A percentile compares a stretch with the other conserved stretches of the same genome.
Conservation (phyloP, 2,329 filamentous ascomycete species). For the Neurospora crassa region DNA sequence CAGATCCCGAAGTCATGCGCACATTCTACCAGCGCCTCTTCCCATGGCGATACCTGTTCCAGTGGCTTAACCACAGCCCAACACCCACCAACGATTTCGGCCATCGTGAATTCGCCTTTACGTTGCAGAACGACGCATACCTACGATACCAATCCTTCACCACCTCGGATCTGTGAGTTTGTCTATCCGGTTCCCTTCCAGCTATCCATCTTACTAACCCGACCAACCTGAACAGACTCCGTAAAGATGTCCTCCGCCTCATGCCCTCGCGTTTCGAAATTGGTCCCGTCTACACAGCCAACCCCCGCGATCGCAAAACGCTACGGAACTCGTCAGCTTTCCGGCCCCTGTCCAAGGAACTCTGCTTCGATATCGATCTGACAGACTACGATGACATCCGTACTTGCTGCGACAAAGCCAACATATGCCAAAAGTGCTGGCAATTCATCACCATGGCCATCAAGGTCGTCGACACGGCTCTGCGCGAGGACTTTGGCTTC, state of each 20-base stretch:
- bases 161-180: constrained; percentile 40
- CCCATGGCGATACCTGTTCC: constrained; percentile 88
- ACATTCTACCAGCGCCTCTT: constrained; percentile 95
- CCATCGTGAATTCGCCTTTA: constrained; percentile 93
- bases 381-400: constrained; percentile 97
- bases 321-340: constrained; percentile 73
- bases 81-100: constrained; percentile 79
- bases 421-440: constrained; percentile 93
- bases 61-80: constrained; percentile 94
- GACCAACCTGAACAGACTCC: constrained; percentile 45
- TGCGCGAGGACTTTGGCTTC: constrained; percentile 94
- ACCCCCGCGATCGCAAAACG: constrained; percentile 87
- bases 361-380: constrained; percentile 99
- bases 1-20: constrained; percentile 73
- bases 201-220: constrained; percentile 1
- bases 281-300: constrained; percentile 90
- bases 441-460: constrained; percentile 97
- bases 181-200: neutral
- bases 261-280: constrained; percentile 96
- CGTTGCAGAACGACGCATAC: constrained; percentile 85
- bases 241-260: constrained; percentile 80
- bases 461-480: constrained; percentile 76
- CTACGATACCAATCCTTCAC: constrained; percentile 73
- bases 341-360: constrained; percentile 79
- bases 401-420: constrained; percentile 88